phyloP scores from a whole-genome alignment of 371 early-diverging fungal species.

The Syncephalis fuscata region DNA sequence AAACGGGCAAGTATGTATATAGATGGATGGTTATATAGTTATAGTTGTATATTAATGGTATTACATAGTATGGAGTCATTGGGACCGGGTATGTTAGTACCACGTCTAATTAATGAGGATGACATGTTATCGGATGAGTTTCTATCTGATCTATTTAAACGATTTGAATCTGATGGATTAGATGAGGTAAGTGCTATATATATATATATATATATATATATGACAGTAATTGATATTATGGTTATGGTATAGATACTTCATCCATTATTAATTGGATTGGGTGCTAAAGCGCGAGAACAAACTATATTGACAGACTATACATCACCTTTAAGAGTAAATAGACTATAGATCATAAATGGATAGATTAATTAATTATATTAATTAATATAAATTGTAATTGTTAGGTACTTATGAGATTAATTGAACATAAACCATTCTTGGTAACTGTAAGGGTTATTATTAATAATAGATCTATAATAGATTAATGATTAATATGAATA shows the following conservation, averaged over 20 bases:
- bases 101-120: constrained; percentile 7
- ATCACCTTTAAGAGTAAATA: constrained; percentile 27
- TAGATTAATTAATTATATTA: no score
- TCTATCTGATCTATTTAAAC: constrained; percentile 19
- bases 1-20: constrained; percentile 39
- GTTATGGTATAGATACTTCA: constrained; percentile 22
- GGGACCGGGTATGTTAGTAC: no score
- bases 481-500: constrained; percentile 7
- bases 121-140: constrained; percentile 31
- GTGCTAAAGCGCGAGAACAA: constrained; percentile 16
- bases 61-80: neutral
- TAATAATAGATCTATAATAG: neutral
- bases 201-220: neutral
- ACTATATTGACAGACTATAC: constrained; percentile 38
- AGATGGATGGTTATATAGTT: no score
- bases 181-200: constrained; percentile 20
- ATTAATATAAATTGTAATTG: neutral
- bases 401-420: constrained; percentile 22
- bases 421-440: constrained; percentile 33
- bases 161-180: constrained; percentile 43
- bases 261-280: constrained; percentile 24
- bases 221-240: neutral
- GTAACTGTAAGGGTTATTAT: constrained; percentile 20
- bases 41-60: no score
- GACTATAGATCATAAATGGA: no score